Evolutionary conservation across 345 rosid species (phyloP), one percentile per base, ranked within the genome.

Genomic region (Aquilaria yunnanensis): DNA sequence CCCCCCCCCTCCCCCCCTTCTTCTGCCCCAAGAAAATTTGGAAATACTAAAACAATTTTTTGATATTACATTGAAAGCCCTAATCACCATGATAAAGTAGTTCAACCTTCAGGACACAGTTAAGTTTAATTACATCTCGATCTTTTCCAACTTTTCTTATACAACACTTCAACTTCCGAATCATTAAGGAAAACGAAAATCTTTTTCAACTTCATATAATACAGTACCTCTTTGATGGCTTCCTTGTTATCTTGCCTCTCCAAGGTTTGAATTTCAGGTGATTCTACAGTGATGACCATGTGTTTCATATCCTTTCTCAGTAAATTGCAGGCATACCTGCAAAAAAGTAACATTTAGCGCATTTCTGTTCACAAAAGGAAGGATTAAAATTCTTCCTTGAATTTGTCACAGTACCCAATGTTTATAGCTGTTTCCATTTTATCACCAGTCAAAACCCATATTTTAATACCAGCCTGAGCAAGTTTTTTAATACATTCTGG

Each of bases 401-500:
- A 9, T 47, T 63, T 67, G 9, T 45, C 14, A 2, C 32, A 59
- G 3, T 85, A 86, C 95, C 97, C 97, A 4, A 87, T 90, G 71
- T 87, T 90, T 59, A 90, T 68, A 1, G 95, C 97, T 0, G 97
- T 87, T 77, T 90, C 97, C 67, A 82, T 77, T 79, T 85, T 90
- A 71, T 90, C 97, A 0, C 97, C 95, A 0, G 97, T 90, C 69
- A 90, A 67, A 60, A 90, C 83, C 97, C 97, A 90, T 76, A 90
- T 58, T 67, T 79, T 83, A 23, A 90, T 75, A 62, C 82, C 84
- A 48, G 95, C 95, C 69, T 55, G 75, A 29, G 95, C 84, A 59
- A 90, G 87, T 65, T 77, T 90, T 14, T 78, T 79, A 66, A 90
- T 82, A 57, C 92, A 87, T 54, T 75, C 82, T 45, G 89, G 86